Percentiles rank a stretch among this genome's conserved stretches.
These are phyloP conservation scores for Colletotrichum orbiculare DNA, from an alignment of 2,329 filamentous ascomycete species.

Conservation along the genomic window DNA sequence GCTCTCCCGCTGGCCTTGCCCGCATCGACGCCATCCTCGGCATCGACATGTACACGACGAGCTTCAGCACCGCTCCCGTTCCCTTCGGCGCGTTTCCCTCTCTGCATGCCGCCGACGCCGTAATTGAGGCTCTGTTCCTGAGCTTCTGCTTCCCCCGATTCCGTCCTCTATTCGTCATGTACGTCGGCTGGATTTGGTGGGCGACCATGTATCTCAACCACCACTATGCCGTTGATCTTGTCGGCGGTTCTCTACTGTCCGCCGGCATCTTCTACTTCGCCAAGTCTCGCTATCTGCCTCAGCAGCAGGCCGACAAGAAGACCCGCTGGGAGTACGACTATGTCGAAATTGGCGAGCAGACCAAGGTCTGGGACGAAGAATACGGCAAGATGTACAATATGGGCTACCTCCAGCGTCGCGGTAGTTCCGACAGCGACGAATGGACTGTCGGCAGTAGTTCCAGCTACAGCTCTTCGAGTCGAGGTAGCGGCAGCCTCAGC, in stretches of 20 bases:
- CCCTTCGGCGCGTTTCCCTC: slow-evolving; percentile 97
- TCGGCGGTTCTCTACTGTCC: slow-evolving; percentile 84
- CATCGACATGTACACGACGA: slow-evolving; percentile 91
- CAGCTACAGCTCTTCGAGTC: slow-evolving; percentile 63
- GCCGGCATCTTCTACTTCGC: slow-evolving; percentile 85
- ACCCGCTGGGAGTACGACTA: slow-evolving; percentile 97
- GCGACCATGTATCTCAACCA: slow-evolving; percentile 98
- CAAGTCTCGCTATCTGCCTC: slow-evolving; percentile 83
- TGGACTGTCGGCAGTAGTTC: slow-evolving; percentile 92
- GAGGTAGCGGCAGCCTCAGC: slow-evolving; percentile 52
- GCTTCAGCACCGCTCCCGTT: slow-evolving; percentile 88
- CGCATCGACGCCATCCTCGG: slow-evolving; percentile 92
- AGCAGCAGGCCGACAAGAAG: slow-evolving; percentile 84
- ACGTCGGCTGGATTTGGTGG: slow-evolving; percentile 97
- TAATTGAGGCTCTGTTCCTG: slow-evolving; percentile 92
- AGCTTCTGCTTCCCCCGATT: slow-evolving; percentile 89
- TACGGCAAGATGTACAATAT: slow-evolving; percentile 59
- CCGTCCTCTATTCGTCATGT: slow-evolving; percentile 81
- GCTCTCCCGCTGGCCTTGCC: slow-evolving; percentile 88
- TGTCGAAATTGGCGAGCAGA: slow-evolving; percentile 80
- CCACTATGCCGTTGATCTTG: slow-evolving; percentile 94
- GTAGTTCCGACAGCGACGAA: slow-evolving; percentile 77
- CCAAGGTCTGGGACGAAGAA: slow-evolving; percentile 57
- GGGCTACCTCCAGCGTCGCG: slow-evolving; percentile 56
- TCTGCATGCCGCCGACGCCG: slow-evolving; percentile 89